Percentiles rank a stretch among this genome's conserved stretches.
These are phyloP conservation scores for Rhodotorula diobovata DNA, from an alignment of 768 basidiomycete genomes.

Conservation along the genomic window DNA sequence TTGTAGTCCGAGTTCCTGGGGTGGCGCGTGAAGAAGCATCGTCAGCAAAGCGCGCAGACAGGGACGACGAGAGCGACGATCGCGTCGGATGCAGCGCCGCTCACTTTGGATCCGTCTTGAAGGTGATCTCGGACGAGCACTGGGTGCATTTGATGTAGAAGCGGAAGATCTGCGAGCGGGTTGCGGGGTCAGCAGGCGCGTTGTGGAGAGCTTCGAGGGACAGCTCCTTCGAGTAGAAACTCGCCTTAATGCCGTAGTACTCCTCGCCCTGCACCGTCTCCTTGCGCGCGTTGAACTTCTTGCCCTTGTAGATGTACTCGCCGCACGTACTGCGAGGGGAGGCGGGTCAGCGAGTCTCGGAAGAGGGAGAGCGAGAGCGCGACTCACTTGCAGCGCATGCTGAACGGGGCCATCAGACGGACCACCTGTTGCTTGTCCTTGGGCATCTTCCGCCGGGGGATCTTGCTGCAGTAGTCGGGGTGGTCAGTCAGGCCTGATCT, in stretches of 20 bases:
- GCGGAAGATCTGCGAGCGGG: constrained; percentile 44
- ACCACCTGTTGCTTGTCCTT: constrained; percentile 96
- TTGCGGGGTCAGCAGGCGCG: too few relatives aligned
- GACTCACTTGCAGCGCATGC: constrained; percentile 65
- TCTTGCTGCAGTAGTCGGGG: constrained; percentile 53
- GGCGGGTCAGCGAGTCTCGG: not conserved
- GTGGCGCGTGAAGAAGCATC: constrained; percentile 35
- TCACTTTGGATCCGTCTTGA: constrained; percentile 93
- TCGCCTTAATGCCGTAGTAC: constrained; percentile 96
- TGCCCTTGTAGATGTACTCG: constrained; percentile 98
- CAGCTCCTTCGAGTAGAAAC: not conserved
- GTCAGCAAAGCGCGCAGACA: not conserved
- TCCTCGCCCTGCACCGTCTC: constrained; percentile 97
- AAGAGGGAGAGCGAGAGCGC: not conserved
- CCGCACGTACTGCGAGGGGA: constrained; percentile 76
- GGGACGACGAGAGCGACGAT: not conserved
- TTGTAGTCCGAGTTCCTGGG: constrained; percentile 79
- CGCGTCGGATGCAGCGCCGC: too few relatives aligned
- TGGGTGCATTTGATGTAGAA: constrained; percentile 60
- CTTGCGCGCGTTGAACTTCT: constrained; percentile 98
- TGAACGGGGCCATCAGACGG: constrained; percentile 98
- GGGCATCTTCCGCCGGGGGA: constrained; percentile 79
- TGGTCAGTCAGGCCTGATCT: not conserved
- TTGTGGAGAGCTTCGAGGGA: not conserved
- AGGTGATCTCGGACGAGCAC: constrained; percentile 97